phyloP scores from a whole-genome alignment of 805 yeast genomes.

The Candida namnaoensis region DNA sequence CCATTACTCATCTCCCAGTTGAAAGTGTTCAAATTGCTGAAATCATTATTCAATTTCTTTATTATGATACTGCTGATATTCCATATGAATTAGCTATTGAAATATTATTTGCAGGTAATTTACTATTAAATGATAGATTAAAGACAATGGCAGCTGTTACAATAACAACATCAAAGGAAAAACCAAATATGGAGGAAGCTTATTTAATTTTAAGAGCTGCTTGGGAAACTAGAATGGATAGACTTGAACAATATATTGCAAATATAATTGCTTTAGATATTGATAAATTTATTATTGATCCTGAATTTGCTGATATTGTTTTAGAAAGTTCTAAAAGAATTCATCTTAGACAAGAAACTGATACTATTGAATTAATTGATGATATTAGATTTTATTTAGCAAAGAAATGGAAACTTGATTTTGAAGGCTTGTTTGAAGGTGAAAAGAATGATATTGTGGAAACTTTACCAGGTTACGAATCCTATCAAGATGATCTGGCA shows the following conservation, averaged over 20 bases:
- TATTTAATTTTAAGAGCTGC: conserved; percentile 54
- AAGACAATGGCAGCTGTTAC: conserved; percentile 52
- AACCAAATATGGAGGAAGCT: conserved; percentile 26
- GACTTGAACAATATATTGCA: conserved; percentile 59
- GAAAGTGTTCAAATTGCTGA: conserved; percentile 33
- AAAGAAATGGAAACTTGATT: conserved; percentile 17
- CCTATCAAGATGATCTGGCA: conserved; percentile 23
- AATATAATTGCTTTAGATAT: conserved; percentile 46
- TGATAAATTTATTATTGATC: conserved; percentile 22
- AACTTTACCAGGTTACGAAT: conserved; percentile 11
- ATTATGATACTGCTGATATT: conserved; percentile 49
- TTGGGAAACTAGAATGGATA: conserved; percentile 59
- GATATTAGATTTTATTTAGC: conserved; percentile 61
- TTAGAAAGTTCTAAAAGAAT: conserved; percentile 49
- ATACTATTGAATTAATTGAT: conserved; percentile 72
- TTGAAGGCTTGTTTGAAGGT: conserved; percentile 22
- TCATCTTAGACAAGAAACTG: conserved; percentile 56
- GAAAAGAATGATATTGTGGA: conserved; percentile 13
- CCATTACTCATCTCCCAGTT: conserved; percentile 23
- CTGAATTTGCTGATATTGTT: conserved; percentile 29
- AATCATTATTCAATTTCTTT: conserved; percentile 43
- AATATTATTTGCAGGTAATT: conserved; percentile 49
- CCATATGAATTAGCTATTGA: conserved; percentile 45
- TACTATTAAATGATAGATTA: conserved; percentile 47
- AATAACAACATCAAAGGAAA: conserved; percentile 22